Evolutionary conservation across 768 basidiomycete species (phyloP), one percentile per base, ranked within the genome.

Genomic region (Mycena leptocephala): DNA sequence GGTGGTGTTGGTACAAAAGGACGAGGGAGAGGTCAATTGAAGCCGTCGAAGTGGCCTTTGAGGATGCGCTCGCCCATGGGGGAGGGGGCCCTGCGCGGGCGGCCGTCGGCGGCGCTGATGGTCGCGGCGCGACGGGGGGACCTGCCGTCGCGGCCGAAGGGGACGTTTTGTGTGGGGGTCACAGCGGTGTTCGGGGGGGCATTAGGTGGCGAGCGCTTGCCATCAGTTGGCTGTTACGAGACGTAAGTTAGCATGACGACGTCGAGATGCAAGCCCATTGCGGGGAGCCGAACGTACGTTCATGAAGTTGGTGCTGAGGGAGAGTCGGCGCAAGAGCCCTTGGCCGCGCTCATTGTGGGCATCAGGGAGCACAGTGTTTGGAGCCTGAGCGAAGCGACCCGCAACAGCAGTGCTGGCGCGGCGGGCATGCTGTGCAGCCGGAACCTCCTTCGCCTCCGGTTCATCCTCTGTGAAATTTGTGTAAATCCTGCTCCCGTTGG

Each of bases 21-120:
- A 76, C 30, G 62, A 9, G 33, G 61, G 69, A 48, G 55, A 62
- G 32, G 75, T 90, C 85, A 96, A 81, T 95, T 95, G 88, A 97
- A 97, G 62, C 96, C 94, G 81, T 97, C 96, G 79, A 96, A 97
- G 80, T 97, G 96, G 11, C 96, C 96, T 87, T 95, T 97, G 79
- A 97, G 90, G 75, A 97, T 96, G 73, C 96, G 89, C 85, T 97
- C 96, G 77, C 95, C 96, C 96, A 96, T 96, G 8, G 95, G 95
- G 46, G 95, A 95, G 24, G 95, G 95, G 3, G 94, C 95, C 75
- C 92, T 88, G 70, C 90, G 92, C 13, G 89, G 89, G 63, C 89
- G 89, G n/a, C 83, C 74, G 26, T 76, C 76, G 18, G 88, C 86
- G 61, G 83, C 81, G 53, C 89, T 89, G 68, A 93, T 82, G 24